A percentile compares a stretch with the other conserved stretches of the same genome.
Evolutionary conservation across 2,329 filamentous ascomycete species (phyloP).

Genomic region (Lasiodiplodia sp.): DNA sequence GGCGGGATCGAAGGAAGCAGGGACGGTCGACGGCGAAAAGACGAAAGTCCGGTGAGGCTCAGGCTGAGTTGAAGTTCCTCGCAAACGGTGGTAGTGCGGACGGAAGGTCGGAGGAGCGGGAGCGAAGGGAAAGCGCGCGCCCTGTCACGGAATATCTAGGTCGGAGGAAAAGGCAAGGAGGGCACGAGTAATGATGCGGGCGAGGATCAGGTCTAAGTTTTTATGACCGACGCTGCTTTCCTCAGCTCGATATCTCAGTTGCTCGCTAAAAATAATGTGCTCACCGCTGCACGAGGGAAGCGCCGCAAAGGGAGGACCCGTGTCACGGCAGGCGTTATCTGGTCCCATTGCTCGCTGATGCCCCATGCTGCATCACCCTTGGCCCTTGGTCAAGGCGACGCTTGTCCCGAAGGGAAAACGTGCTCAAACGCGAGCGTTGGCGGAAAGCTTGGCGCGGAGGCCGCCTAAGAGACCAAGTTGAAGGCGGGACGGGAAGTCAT

Average conservation of each 20-base stretch:
- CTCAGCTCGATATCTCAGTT: not conserved
- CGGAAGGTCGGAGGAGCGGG: not conserved
- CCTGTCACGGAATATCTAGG: not conserved
- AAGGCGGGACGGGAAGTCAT: not conserved
- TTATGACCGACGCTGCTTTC: not conserved
- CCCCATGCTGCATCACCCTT: constrained; percentile 10
- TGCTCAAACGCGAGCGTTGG: constrained; percentile 21
- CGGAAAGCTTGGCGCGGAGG: constrained; percentile 18
- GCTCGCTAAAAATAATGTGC: constrained; percentile 10
- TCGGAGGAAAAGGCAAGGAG: not conserved
- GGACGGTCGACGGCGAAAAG: not conserved
- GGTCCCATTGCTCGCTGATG: not conserved
- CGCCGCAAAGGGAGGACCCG: not conserved
- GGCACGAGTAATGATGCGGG: not conserved
- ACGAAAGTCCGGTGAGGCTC: not conserved
- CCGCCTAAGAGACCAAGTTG: not conserved
- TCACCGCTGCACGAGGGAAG: constrained; percentile 5
- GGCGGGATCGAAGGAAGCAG: not conserved
- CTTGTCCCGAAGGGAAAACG: constrained; percentile 9
- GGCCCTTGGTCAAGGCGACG: not conserved
- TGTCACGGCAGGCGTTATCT: constrained; percentile 8
- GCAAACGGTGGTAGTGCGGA: not conserved
- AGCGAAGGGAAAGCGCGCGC: not conserved
- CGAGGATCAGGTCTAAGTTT: not conserved
- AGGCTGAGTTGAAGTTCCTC: not conserved